Conservation (phyloP, 2,329 filamentous ascomycete species). For the Didymella lethalis region DNA sequence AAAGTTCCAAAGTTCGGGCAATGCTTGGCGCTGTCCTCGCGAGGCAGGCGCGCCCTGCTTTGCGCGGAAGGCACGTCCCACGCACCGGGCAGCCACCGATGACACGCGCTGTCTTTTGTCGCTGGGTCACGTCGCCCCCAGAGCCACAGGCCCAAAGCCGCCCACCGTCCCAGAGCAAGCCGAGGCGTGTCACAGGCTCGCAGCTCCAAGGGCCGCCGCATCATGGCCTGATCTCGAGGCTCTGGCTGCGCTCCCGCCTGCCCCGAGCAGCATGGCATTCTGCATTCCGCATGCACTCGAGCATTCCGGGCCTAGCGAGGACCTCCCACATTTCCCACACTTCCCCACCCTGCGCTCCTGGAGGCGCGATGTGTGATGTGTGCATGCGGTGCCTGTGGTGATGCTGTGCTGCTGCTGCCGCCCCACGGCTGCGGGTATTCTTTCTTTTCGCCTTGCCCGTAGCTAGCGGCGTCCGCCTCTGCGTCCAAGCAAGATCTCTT, state of each 20-base stretch:
- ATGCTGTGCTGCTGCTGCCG: constrained; percentile 4
- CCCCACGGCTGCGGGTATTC: background rate
- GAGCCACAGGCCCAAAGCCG: background rate
- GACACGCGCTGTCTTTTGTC: background rate
- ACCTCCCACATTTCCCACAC: background rate
- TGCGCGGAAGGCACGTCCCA: background rate
- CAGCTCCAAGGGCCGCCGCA: background rate
- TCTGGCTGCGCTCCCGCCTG: background rate
- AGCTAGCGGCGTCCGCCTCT: constrained; percentile 11
- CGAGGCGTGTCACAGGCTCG: background rate
- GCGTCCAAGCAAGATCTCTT: background rate
- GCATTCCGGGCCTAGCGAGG: constrained; percentile 12
- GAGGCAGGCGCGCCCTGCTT: background rate
- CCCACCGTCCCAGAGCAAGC: no score
- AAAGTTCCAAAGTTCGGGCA: constrained; percentile 10
- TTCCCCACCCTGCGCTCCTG: constrained; percentile 10
- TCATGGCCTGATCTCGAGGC: background rate
- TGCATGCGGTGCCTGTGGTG: background rate
- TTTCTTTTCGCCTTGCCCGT: constrained; percentile 20
- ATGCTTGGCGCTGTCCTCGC: constrained; percentile 9
- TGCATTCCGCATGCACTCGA: constrained; percentile 10
- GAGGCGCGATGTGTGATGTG: background rate
- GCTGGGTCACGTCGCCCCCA: background rate
- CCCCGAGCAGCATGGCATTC: constrained; percentile 15
- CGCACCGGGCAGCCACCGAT: background rate